Evolutionary conservation across 805 yeast species (phyloP).

Genomic region (Zygoascus ofunaensis): DNA sequence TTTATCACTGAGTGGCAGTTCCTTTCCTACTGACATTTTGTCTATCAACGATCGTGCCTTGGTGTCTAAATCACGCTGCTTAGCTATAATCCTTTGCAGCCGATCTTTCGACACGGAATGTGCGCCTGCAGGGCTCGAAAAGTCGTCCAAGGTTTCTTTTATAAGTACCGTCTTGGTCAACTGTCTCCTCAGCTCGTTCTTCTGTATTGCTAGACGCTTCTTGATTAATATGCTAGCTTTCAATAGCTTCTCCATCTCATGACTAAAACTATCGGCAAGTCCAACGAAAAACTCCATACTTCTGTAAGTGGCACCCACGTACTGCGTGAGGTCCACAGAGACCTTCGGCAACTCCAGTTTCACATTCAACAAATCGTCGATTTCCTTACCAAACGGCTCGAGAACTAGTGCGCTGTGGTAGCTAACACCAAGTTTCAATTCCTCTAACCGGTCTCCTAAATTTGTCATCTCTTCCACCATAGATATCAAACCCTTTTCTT

Average conservation of each 20-base stretch:
- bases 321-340: slow-evolving; percentile 5
- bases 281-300: slow-evolving; percentile 19
- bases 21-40: slow-evolving; percentile 22
- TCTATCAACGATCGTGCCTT: slow-evolving; percentile 28
- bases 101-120: slow-evolving; percentile 10
- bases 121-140: slow-evolving; percentile 2
- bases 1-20: slow-evolving; percentile 30
- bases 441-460: not conserved
- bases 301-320: slow-evolving; percentile 20
- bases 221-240: slow-evolving; percentile 32
- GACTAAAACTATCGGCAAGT: slow-evolving; percentile 17
- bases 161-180: slow-evolving; percentile 17
- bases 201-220: slow-evolving; percentile 33
- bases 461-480: not conserved
- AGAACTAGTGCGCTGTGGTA: not conserved
- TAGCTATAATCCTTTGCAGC: slow-evolving; percentile 18
- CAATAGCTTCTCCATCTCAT: slow-evolving; percentile 24
- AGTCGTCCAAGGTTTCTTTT: not conserved
- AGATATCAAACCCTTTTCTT: not conserved
- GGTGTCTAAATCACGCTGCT: slow-evolving; percentile 28
- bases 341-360: slow-evolving; percentile 1
- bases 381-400: slow-evolving; percentile 4
- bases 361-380: slow-evolving; percentile 5
- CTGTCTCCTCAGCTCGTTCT: slow-evolving; percentile 36
- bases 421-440: not conserved